These are phyloP conservation scores for Rhytidiadelphus loreus DNA, from an alignment of 225 moss, liverwort and hornwort genomes.

Conservation along the genomic window DNA sequence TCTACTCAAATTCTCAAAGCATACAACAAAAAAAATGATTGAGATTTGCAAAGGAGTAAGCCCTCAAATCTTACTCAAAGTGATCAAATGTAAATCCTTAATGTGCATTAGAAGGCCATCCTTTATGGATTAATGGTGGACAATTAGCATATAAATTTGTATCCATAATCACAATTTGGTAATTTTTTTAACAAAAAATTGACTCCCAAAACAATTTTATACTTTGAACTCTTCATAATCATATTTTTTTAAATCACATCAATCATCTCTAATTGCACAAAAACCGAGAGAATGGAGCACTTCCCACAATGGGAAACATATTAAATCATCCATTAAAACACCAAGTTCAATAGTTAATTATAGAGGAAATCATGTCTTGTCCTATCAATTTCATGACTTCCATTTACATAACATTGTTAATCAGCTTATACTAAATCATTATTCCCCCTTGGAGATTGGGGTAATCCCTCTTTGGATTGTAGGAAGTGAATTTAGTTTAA, in stretches of 20 bases:
- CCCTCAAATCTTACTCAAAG: neutral
- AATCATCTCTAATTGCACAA: fast-evolving
- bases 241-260: neutral
- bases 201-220: neutral
- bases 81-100: neutral
- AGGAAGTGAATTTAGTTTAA: neutral
- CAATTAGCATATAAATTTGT: neutral
- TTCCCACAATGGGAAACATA: neutral
- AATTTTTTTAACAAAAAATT: neutral
- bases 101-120: neutral
- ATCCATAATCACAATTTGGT: neutral
- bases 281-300: fast-evolving
- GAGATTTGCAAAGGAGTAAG: neutral
- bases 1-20: neutral
- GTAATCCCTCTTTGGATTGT: neutral
- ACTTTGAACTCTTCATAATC: neutral
- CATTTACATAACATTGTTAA: neutral
- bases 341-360: fast-evolving
- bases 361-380: fast-evolving
- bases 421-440: no score
- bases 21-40: neutral
- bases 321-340: neutral
- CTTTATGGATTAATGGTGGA: neutral
- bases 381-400: neutral
- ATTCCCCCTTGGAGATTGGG: neutral